Evolutionary conservation across 164 flowering plant species (phyloP).

Genomic region (Chimonanthus praecox): DNA sequence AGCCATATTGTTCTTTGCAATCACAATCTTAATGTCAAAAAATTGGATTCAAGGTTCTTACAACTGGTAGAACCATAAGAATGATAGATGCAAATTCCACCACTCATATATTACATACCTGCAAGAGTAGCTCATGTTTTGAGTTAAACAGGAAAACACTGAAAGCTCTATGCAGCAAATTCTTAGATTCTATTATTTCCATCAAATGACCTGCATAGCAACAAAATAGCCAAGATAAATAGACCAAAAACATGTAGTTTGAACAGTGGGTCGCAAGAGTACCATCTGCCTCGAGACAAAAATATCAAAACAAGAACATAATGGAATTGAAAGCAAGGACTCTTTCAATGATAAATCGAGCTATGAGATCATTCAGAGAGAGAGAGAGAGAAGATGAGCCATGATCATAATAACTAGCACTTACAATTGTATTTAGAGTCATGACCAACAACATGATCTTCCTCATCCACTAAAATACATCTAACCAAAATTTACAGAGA

Average conservation of each 20-base stretch:
- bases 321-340: too few species aligned
- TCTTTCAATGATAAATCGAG: too few species aligned
- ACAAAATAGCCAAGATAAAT: neutral
- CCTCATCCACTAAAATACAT: constrained; percentile 93
- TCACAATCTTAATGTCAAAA: too few species aligned
- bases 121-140: constrained; percentile 87
- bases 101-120: constrained; percentile 40
- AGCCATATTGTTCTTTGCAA: too few species aligned
- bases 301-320: too few species aligned
- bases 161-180: constrained; percentile 87
- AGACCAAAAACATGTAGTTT: neutral
- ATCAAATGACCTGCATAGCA: constrained; percentile 74
- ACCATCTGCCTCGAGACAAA: too few species aligned
- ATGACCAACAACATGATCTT: constrained; percentile 83
- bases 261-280: neutral
- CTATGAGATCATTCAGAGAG: too few species aligned
- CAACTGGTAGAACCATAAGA: too few species aligned
- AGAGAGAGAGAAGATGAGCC: too few species aligned
- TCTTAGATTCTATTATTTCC: constrained; percentile 83
- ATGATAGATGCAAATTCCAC: neutral
- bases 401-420: constrained; percentile 17
- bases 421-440: constrained; percentile 94
- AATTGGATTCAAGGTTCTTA: too few species aligned
- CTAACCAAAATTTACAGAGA: constrained; percentile 36
- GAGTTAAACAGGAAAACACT: constrained; percentile 94